Evolutionary conservation across 345 rosid genomes (phyloP), one percentile per base, ranked within the genome.

Genomic region (Euphorbia pulcherrima): DNA sequence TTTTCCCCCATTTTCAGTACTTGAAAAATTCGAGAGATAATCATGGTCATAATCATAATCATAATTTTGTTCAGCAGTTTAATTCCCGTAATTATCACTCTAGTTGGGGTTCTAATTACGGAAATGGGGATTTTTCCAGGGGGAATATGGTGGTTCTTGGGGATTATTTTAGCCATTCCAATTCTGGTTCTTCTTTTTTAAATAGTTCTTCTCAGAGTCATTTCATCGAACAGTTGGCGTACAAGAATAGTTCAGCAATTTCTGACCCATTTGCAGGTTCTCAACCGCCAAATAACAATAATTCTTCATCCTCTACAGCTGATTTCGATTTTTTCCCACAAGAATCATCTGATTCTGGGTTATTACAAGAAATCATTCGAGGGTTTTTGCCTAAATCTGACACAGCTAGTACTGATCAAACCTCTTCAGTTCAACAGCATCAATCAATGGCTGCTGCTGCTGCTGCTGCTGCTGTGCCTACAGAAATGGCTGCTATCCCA

Each of bases 311-410:
- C n/a, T n/a, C 51, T 20, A 66, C 69, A 1, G n/a, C 3, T n/a
- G 50, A 40, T 29, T 27, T 64, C 71, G 84, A 74, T 18, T 84
- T 88, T 64, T 80, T 87, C 67, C 82, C 83, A 0, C 79, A 80
- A 70, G 91, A 87, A 27, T 21, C 87, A 0, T 67, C 90, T 39
- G 85, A 82, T 73, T 88, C 97, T 17, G 99, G 99, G 9, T 73
- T 94, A 37, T 68, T 94, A 52, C 90, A 91, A 59, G 99, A 94
- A 53, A 77, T 94, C 64, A 84, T 94, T 54, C 91, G 80, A 60
- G 90, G 92, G 58, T 94, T 83, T 74, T 46, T 83, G 8, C 89
- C 87, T 7, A 82, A 83, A 35, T 73, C 84, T 24, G 59, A 71
- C 54, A 64, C 83, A 16, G 74, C 71, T 17, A 73, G 69, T 8